Evolutionary conservation across 371 early-diverging fungal genomes (phyloP).

Genomic region (Mortierella sp.): DNA sequence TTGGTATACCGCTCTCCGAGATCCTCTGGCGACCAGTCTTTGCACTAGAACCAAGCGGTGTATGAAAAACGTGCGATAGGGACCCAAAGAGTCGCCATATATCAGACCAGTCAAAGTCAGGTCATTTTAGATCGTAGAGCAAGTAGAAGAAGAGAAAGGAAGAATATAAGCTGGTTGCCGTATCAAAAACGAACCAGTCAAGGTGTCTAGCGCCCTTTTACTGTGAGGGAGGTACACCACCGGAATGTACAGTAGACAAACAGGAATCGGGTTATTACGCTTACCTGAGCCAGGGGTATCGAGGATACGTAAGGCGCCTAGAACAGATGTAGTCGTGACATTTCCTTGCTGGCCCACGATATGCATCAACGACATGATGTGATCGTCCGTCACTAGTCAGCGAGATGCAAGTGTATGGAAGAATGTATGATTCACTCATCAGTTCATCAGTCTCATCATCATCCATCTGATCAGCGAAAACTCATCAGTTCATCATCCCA

Average conservation of each 20-base stretch:
- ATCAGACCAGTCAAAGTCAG: no score
- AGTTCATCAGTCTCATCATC: neutral
- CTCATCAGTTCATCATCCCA: neutral
- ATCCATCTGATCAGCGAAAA: neutral
- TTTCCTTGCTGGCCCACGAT: conserved; percentile 31
- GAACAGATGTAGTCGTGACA: conserved; percentile 15
- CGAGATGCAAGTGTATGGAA: neutral
- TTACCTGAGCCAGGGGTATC: conserved; percentile 42
- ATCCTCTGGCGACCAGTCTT: neutral
- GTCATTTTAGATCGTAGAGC: no score
- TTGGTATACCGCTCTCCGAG: conserved; percentile 12
- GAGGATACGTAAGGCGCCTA: conserved; percentile 46
- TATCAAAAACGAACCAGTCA: neutral
- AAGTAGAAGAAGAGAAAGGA: neutral
- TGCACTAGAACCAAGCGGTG: neutral
- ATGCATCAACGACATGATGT: conserved; percentile 37
- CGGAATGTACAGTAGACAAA: neutral
- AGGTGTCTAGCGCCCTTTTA: neutral
- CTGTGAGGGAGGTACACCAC: neutral
- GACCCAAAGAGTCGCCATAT: no score
- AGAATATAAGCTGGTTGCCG: conserved; percentile 3
- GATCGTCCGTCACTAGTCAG: conserved; percentile 45
- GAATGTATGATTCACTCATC: neutral
- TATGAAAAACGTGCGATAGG: no score
- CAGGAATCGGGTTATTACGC: neutral